These are phyloP conservation scores for Eimeria necatrix DNA, from an alignment of 169 alveolate genomes.

Conservation along the genomic window DNA sequence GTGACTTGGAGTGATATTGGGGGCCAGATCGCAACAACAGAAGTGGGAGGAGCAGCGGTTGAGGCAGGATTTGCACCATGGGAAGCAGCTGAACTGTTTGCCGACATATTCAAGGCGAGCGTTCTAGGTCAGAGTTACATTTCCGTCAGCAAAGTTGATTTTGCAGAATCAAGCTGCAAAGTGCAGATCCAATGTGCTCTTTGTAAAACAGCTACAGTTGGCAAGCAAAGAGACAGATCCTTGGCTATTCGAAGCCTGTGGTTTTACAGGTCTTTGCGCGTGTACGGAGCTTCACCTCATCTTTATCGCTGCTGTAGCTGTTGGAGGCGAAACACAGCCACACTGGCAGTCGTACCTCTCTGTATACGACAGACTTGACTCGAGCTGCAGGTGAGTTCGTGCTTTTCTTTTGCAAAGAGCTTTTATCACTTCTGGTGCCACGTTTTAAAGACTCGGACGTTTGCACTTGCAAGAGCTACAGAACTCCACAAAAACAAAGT, in stretches of 20 bases:
- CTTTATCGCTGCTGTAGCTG: constrained; percentile 58
- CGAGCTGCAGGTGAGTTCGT: constrained; percentile 37
- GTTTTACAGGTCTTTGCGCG: constrained; percentile 71
- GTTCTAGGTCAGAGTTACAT: constrained; percentile 61
- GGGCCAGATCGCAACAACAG: constrained; percentile 56
- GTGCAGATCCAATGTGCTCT: background rate
- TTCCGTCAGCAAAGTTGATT: background rate
- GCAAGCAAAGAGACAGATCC: background rate
- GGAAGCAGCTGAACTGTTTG: constrained; percentile 78
- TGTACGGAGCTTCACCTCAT: constrained; percentile 52
- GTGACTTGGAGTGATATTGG: constrained; percentile 43
- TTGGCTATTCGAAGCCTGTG: background rate
- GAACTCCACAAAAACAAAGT: too few species aligned
- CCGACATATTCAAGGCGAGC: constrained; percentile 75
- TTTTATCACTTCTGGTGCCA: background rate
- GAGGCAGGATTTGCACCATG: constrained; percentile 78
- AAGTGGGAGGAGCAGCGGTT: constrained; percentile 77
- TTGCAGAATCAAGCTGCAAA: background rate
- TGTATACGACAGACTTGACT: constrained; percentile 53
- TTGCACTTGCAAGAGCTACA: too few species aligned
- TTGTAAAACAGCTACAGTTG: background rate
- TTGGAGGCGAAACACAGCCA: constrained; percentile 59
- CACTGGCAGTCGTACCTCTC: constrained; percentile 70
- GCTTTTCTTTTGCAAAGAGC: background rate
- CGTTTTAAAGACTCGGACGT: too few species aligned